Evolutionary conservation across 2,329 filamentous ascomycete genomes (phyloP).

Genomic region (Escovopsis weberi): DNA sequence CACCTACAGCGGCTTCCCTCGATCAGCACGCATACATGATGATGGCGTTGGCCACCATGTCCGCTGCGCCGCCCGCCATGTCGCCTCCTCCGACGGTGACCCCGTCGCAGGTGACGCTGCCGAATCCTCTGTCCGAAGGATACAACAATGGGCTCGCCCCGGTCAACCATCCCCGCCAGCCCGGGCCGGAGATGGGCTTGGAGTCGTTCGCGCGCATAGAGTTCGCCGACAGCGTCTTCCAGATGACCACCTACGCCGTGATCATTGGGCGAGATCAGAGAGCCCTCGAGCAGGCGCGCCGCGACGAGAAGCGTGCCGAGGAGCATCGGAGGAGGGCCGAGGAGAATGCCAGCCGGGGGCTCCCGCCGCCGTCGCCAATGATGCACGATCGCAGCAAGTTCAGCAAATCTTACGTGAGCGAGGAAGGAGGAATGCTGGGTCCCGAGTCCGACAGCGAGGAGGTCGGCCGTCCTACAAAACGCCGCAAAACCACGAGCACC

Average conservation of each 20-base stretch:
- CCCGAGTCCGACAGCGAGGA: slow-evolving; percentile 45
- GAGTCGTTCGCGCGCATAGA: slow-evolving; percentile 48
- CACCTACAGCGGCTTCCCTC: slow-evolving; percentile 17
- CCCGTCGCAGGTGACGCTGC: slow-evolving; percentile 30
- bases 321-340: slow-evolving; percentile 29
- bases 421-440: slow-evolving; percentile 54
- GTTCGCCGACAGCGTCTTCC: slow-evolving; percentile 63
- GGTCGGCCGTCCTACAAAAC: slow-evolving; percentile 29
- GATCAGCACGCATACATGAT: slow-evolving; percentile 29
- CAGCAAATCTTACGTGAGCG: slow-evolving; percentile 52
- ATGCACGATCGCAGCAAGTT: slow-evolving; percentile 38
- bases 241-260: slow-evolving; percentile 62
- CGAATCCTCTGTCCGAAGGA: slow-evolving; percentile 20
- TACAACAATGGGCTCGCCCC: slow-evolving; percentile 13
- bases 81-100: slow-evolving; percentile 30
- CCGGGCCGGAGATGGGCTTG: slow-evolving; percentile 26
- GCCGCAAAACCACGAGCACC: slow-evolving; percentile 28
- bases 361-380: slow-evolving; percentile 37
- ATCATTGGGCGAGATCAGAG: slow-evolving; percentile 57
- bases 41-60: slow-evolving; percentile 29
- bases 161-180: slow-evolving; percentile 19
- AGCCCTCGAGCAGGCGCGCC: slow-evolving; percentile 39
- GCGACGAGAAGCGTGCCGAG: slow-evolving; percentile 33
- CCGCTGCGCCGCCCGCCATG: slow-evolving; percentile 21
- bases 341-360: slow-evolving; percentile 31